Percentiles rank a stretch among this genome's conserved stretches.
Evolutionary conservation across 208 protist species (phyloP).

Genomic region (Wallacemonas sp.): DNA sequence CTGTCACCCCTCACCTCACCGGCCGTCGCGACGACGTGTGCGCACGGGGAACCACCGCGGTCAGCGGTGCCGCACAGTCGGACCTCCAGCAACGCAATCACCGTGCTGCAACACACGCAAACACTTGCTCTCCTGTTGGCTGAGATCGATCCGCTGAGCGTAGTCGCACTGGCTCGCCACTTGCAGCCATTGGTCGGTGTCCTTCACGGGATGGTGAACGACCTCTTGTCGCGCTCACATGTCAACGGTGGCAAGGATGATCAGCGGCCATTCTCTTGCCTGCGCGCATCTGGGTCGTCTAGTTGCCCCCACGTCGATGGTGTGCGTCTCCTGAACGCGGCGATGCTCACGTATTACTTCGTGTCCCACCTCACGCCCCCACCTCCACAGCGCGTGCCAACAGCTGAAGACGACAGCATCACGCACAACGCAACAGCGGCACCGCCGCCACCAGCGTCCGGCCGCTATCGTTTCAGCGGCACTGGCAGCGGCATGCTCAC

Average conservation of each 20-base stretch:
- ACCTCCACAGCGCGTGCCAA: no score
- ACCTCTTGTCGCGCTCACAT: background rate
- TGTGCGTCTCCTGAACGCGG: background rate
- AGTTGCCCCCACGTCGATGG: no score
- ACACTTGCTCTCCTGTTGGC: background rate
- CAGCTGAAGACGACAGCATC: constrained; percentile 56
- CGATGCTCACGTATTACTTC: constrained; percentile 6
- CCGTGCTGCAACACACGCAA: constrained; percentile 3
- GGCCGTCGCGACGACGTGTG: background rate
- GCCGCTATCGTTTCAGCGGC: no score
- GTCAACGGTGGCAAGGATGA: background rate
- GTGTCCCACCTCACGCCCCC: background rate
- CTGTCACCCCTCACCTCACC: background rate
- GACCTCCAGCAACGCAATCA: background rate
- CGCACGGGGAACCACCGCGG: no score
- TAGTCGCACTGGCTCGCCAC: background rate
- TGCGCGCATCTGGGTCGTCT: no score
- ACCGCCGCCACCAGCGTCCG: background rate
- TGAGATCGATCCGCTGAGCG: background rate
- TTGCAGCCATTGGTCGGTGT: background rate
- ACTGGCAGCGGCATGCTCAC: constrained; percentile 23
- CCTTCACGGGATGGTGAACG: background rate
- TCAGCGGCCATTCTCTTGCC: no score
- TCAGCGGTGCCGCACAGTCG: background rate
- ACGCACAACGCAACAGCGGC: constrained; percentile 28